Percentiles rank a stretch among this genome's conserved stretches.
Evolutionary conservation across 306 rosid genomes (phyloP).

Genomic region (Myrica gale): DNA sequence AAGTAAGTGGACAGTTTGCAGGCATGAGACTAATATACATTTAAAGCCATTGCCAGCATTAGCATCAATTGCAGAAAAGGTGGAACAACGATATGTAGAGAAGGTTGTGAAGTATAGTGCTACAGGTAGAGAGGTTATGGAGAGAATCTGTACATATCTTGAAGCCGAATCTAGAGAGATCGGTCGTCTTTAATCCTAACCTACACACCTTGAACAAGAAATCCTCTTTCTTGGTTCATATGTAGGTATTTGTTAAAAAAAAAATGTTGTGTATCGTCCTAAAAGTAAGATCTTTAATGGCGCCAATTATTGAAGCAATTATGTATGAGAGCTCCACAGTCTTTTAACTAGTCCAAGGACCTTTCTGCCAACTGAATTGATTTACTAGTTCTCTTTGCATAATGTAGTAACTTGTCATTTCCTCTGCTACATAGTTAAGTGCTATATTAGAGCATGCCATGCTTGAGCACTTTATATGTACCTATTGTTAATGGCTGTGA

Average conservation of each 20-base stretch:
- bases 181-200: conserved; percentile 41
- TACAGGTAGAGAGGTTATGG: conserved; percentile 93
- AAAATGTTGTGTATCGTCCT: not conserved
- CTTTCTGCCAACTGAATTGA: no score
- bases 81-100: conserved; percentile 83
- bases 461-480: no score
- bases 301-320: not conserved
- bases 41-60: conserved; percentile 82
- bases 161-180: conserved; percentile 70
- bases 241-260: not conserved
- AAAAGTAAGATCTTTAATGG: not conserved
- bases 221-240: not conserved
- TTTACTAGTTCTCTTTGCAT: no score
- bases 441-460: no score
- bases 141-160: conserved; percentile 85
- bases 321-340: not conserved
- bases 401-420: no score
- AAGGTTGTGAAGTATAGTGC: conserved; percentile 76
- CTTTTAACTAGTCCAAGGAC: not conserved
- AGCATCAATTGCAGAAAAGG: conserved; percentile 86
- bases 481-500: no score
- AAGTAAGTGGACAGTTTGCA: conserved; percentile 66
- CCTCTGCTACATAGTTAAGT: no score
- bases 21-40: conserved; percentile 69
- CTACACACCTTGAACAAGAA: conserved; percentile 10